Percentiles rank a stretch among this genome's conserved stretches.
Conservation (phyloP, 257 asterid genomes). For the Cordia subcordata region DNA sequence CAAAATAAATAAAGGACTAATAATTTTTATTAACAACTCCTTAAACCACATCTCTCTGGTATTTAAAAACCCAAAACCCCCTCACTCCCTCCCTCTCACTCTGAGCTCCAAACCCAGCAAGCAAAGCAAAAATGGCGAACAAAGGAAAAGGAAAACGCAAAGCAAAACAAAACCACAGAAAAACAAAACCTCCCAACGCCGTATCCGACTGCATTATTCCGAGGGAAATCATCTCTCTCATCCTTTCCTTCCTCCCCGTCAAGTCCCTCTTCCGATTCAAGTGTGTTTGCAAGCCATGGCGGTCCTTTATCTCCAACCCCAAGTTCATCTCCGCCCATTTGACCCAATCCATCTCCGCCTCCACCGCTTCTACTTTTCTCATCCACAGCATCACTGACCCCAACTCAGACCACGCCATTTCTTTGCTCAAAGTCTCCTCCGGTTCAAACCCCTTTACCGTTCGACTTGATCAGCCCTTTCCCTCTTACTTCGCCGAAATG, state of each 20-base stretch:
- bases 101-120: no score
- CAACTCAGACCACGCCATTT: background rate
- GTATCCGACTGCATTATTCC: background rate
- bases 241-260: constrained; percentile 4
- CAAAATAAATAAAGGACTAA: no score
- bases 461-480: background rate
- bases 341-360: background rate
- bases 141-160: no score
- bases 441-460: background rate
- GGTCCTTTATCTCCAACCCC: constrained; percentile 1
- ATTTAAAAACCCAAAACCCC: no score
- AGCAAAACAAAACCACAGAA: background rate
- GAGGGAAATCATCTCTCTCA: background rate
- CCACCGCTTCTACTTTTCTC: background rate
- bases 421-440: background rate
- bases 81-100: no score
- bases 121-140: no score
- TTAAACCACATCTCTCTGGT: no score
- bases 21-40: no score
- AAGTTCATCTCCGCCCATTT: background rate
- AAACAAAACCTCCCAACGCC: background rate
- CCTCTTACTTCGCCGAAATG: background rate
- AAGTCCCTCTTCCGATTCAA: constrained; percentile 5
- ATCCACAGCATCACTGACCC: background rate
- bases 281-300: constrained; percentile 2